phyloP scores from a whole-genome alignment of 345 rosid genomes.

The Eutrema yunnanense region DNA sequence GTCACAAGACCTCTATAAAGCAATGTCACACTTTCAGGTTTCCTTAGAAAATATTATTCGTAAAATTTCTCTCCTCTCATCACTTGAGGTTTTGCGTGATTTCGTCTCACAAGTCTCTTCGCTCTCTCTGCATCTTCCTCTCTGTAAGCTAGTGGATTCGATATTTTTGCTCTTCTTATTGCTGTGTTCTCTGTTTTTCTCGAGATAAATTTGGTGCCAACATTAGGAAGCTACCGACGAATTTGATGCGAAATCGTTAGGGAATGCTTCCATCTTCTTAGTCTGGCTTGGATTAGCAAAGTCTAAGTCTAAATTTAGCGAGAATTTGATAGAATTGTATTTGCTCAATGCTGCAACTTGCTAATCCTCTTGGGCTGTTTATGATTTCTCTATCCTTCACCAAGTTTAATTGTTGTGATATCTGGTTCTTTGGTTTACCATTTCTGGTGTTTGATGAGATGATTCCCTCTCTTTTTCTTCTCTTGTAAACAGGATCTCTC shows the following conservation, averaged over 20 bases:
- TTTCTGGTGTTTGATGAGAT: not conserved
- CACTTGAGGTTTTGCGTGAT: not conserved
- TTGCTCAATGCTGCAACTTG: not conserved
- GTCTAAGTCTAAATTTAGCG: not conserved
- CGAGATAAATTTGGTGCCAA: not conserved
- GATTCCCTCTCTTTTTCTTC: not conserved
- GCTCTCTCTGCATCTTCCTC: slow-evolving; percentile 16
- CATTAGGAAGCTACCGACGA: not conserved
- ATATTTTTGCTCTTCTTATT: not conserved
- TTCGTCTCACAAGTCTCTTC: not conserved
- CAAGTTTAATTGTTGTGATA: not conserved
- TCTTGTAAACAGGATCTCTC: not conserved
- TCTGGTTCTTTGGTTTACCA: not conserved
- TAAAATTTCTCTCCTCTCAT: not conserved
- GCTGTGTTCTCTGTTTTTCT: not conserved
- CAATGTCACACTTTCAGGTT: not conserved
- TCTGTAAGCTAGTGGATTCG: slow-evolving; percentile 13
- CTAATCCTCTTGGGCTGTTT: not conserved
- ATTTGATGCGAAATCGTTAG: not conserved
- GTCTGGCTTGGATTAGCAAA: not conserved
- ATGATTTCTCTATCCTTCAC: not conserved
- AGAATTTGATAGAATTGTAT: not conserved
- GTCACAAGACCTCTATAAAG: slow-evolving; percentile 13
- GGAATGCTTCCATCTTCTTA: not conserved
- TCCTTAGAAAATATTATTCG: not conserved